Conservation (phyloP, 345 rosid genomes). For the Eucalyptus microcorys region DNA sequence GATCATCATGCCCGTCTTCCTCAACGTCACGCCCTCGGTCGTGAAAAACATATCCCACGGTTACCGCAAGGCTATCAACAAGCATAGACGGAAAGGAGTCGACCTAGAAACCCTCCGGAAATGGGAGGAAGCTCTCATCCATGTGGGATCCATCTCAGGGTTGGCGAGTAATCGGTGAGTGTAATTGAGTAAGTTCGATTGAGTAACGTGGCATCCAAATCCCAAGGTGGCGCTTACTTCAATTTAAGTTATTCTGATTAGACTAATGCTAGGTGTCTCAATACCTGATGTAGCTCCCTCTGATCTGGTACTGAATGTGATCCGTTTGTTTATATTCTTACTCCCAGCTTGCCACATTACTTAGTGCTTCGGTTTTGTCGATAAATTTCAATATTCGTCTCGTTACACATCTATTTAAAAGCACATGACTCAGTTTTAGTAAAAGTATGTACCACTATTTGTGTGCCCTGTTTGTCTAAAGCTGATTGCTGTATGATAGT, state of each 20-base stretch:
- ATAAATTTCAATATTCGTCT: too few species aligned
- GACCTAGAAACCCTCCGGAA: rapidly evolving
- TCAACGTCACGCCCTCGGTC: too few species aligned
- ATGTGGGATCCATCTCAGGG: neutral
- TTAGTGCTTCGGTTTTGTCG: too few species aligned
- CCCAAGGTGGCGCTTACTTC: neutral
- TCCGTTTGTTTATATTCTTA: rapidly evolving
- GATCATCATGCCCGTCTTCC: too few species aligned
- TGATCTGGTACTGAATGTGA: too few species aligned
- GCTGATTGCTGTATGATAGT: neutral
- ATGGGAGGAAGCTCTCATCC: neutral
- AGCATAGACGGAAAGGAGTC: rapidly evolving
- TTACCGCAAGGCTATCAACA: rapidly evolving
- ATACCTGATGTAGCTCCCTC: too few species aligned
- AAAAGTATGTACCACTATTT: neutral
- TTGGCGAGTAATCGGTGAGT: neutral
- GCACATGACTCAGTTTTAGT: neutral
- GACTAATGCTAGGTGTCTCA: neutral
- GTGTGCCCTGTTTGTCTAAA: neutral
- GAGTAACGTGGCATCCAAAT: neutral
- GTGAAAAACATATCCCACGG: neutral
- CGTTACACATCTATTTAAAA: too few species aligned
- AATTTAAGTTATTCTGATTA: neutral
- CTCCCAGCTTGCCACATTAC: too few species aligned
- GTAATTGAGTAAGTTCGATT: neutral